Evolutionary conservation across 1,284 basidiomycete genomes (phyloP), one percentile per base, ranked within the genome.

Genomic region (Malassezia sympodialis): DNA sequence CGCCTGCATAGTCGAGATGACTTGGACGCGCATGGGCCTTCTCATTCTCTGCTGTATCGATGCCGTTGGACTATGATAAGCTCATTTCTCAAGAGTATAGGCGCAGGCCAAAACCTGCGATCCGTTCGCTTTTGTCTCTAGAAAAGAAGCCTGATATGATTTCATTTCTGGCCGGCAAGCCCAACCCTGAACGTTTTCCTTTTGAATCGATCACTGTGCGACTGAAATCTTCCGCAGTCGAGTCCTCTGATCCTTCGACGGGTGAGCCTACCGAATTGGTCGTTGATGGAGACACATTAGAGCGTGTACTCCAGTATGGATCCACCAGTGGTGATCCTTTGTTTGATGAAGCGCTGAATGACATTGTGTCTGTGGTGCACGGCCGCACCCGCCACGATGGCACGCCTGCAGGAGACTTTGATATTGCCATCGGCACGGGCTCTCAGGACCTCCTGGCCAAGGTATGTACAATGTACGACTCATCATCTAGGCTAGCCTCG

Each of bases 381-480:
- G 68, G 72, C 4, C 79, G 81, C 43, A 87, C 89, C 63, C 80
- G 54, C 40, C 60, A 57, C 43, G 54, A 53, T 34, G 60, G 51
- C 12, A 57, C 58, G 10, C 53, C 56, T 14, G 56, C 50, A 0
- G 65, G 61, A 24, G 62, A 67, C 41, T 63, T 65, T 46, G 51
- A 56, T 40, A 74, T 93, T 4, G 84, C 82, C 43, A 77, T 93
- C 14, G 90, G 90, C 0, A 80, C 80, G 41, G 91, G 90, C 6
- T 87, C 85, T 34, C 89, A 93, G 76, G 90, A 94, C 78, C 72
- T 91, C 56, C 81, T 94, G 53, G 85, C 80, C 77, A 93, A 93
- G 59, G 48, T 61, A 41, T 15, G 44, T 12, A n/a, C 12, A 14
- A 4, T 11, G 4, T 19, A 28, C 15, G 14, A 12, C 34, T 47